phyloP scores from a whole-genome alignment of 805 yeast species.

The Cyberlindnera galapagoensis region DNA sequence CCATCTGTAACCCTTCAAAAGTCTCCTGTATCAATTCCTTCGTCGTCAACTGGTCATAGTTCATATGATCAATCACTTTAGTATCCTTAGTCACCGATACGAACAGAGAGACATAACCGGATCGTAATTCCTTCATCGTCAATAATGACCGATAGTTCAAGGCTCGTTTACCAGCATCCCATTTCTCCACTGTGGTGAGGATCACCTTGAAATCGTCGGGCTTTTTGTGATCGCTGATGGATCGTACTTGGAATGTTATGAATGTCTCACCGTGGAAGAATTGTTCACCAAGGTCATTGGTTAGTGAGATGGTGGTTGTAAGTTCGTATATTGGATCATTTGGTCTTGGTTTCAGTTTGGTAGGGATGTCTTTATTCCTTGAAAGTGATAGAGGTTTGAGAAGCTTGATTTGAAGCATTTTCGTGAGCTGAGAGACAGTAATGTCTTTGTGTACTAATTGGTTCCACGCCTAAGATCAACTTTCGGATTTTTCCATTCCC shows the following conservation, averaged over 20 bases:
- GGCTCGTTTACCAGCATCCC: slow-evolving; percentile 21
- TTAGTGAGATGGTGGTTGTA: slow-evolving; percentile 21
- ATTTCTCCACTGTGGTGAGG: slow-evolving; percentile 2
- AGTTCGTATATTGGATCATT: slow-evolving; percentile 12
- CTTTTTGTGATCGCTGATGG: neutral
- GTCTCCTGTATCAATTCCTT: slow-evolving; percentile 10
- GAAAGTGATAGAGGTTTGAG: slow-evolving; percentile 26
- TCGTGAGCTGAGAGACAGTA: neutral
- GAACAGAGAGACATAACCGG: slow-evolving; percentile 10
- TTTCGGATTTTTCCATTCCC: too few species aligned
- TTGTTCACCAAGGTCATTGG: slow-evolving; percentile 36
- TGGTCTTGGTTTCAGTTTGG: slow-evolving; percentile 5
- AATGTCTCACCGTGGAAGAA: slow-evolving; percentile 28
- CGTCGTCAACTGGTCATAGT: slow-evolving; percentile 6
- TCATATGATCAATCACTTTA: slow-evolving; percentile 9
- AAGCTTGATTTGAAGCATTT: slow-evolving; percentile 30
- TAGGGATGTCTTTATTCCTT: slow-evolving; percentile 4
- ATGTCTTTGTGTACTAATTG: too few species aligned
- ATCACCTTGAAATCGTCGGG: slow-evolving; percentile 1
- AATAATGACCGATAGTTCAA: slow-evolving; percentile 6
- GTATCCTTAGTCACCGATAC: slow-evolving; percentile 5
- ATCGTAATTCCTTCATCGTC: neutral
- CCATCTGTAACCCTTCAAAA: slow-evolving; percentile 6
- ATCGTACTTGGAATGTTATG: slow-evolving; percentile 7
- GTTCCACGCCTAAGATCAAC: too few species aligned